Conservation (phyloP, 345 rosid genomes). For the Salix suchowensis region DNA sequence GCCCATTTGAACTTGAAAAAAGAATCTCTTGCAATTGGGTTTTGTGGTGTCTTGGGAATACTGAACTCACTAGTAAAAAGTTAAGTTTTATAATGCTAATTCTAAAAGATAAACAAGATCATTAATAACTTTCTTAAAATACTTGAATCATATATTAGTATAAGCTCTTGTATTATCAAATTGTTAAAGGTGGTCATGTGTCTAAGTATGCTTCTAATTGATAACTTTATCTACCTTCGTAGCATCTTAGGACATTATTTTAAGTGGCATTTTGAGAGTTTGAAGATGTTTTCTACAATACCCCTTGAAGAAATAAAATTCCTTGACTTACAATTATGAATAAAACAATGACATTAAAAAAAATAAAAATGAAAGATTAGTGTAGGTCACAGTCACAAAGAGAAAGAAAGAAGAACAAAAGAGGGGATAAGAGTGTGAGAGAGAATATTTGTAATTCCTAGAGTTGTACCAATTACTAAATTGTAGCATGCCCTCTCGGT, state of each 20-base stretch:
- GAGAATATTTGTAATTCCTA: neutral
- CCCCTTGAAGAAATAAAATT: too few species aligned
- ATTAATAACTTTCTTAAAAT: too few species aligned
- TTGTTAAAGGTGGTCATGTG: neutral
- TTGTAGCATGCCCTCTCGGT: fast-evolving
- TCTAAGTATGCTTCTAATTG: neutral
- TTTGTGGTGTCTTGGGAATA: too few species aligned
- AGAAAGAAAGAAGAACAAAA: too few species aligned
- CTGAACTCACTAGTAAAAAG: too few species aligned
- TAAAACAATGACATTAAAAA: neutral
- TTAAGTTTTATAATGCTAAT: neutral
- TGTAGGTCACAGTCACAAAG: too few species aligned
- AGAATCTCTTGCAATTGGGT: neutral
- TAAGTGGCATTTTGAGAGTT: neutral
- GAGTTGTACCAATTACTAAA: too few species aligned
- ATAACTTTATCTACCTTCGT: neutral
- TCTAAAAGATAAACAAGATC: neutral
- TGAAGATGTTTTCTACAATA: neutral
- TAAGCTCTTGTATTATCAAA: neutral
- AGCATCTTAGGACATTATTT: neutral
- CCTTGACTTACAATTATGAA: too few species aligned
- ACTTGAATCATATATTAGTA: neutral
- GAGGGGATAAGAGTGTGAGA: fast-evolving
- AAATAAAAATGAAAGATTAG: neutral
- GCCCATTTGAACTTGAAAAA: neutral